These are phyloP conservation scores for Aspergillus bombycis DNA, from an alignment of 2,329 filamentous ascomycete genomes.

Conservation along the genomic window DNA sequence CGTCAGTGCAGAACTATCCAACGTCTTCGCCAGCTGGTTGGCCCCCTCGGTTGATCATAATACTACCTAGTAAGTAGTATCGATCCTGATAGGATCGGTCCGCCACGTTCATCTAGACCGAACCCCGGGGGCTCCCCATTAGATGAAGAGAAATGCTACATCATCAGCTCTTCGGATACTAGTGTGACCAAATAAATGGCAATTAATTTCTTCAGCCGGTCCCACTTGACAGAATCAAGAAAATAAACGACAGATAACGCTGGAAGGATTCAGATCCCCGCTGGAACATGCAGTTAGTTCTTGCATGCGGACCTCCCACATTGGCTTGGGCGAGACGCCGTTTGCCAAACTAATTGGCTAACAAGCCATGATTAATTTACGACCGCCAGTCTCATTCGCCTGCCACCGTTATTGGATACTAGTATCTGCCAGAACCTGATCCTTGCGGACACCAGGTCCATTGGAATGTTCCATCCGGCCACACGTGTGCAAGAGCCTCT, in stretches of 20 bases:
- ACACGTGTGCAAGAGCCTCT: conserved; percentile 15
- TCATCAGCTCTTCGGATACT: no score
- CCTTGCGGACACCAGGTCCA: conserved; percentile 1
- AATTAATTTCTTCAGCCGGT: neutral
- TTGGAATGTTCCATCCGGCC: conserved; percentile 15
- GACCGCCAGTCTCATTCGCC: conserved; percentile 8
- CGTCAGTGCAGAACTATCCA: neutral
- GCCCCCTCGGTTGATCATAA: neutral
- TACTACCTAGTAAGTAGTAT: neutral
- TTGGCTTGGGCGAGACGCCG: neutral
- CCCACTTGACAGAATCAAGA: neutral
- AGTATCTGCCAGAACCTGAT: neutral
- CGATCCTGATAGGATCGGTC: neutral
- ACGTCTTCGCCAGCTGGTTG: neutral
- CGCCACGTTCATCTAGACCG: neutral
- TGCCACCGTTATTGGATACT: neutral
- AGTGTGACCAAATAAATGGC: neutral
- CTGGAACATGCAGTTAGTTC: conserved; percentile 1
- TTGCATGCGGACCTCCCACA: conserved; percentile 1
- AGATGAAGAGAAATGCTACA: neutral
- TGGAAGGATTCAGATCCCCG: neutral
- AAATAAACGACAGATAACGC: neutral
- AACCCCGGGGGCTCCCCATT: neutral
- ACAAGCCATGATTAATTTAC: conserved; percentile 3
- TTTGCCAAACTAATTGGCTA: neutral